Percentiles rank a stretch among this genome's conserved stretches.
These are phyloP conservation scores for Pseudomicrostroma phylloplanum DNA, from an alignment of 1,284 basidiomycete species.

Conservation along the genomic window DNA sequence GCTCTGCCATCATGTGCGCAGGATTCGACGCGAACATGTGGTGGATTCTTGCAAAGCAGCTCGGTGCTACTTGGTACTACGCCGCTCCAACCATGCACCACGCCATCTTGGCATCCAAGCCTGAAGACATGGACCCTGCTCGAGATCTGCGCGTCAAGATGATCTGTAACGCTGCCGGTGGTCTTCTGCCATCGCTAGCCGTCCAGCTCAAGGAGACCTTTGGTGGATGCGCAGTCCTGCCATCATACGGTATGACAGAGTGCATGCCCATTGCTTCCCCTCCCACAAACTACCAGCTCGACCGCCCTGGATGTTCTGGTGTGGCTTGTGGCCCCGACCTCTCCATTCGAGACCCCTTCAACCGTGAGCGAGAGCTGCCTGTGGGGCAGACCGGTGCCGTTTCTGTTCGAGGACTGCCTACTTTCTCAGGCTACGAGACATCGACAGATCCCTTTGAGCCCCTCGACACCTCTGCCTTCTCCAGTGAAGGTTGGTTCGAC, in stretches of 20 bases:
- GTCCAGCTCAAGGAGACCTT: conserved; percentile 49
- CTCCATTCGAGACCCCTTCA: conserved; percentile 47
- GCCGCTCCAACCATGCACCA: conserved; percentile 51
- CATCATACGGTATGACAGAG: conserved; percentile 51
- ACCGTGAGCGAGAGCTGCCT: conserved; percentile 44
- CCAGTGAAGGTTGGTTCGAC: conserved; percentile 50
- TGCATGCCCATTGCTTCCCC: conserved; percentile 51
- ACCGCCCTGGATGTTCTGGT: conserved; percentile 49
- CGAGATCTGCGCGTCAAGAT: conserved; percentile 45
- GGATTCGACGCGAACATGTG: conserved; percentile 49
- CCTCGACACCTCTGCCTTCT: conserved; percentile 47
- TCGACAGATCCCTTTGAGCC: conserved; percentile 36
- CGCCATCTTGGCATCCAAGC: conserved; percentile 47
- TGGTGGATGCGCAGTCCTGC: conserved; percentile 41
- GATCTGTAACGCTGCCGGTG: conserved; percentile 50
- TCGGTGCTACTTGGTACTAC: conserved; percentile 51
- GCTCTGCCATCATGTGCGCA: conserved; percentile 49
- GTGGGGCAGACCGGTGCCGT: conserved; percentile 47
- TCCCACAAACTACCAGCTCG: conserved; percentile 47
- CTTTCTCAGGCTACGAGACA: conserved; percentile 47
- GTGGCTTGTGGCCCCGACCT: conserved; percentile 48
- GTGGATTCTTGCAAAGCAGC: conserved; percentile 47
- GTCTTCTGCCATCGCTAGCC: conserved; percentile 48
- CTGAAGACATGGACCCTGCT: conserved; percentile 36
- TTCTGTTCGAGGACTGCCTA: conserved; percentile 47